phyloP scores from a whole-genome alignment of 106 monocot species.

The Iris macrosiphon region DNA sequence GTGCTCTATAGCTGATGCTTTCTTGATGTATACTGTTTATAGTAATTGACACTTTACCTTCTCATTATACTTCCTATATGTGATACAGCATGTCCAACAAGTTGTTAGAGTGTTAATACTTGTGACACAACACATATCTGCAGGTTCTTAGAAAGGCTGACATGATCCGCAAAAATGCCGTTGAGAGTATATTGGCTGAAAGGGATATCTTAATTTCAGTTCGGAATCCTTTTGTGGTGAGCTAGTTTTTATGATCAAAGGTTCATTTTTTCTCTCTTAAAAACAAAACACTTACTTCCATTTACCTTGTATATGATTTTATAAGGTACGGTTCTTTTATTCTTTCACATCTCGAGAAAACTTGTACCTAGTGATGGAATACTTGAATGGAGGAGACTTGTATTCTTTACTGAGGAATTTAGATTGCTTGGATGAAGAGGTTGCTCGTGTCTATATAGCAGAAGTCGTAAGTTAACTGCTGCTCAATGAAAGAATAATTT shows the following conservation, averaged over 20 bases:
- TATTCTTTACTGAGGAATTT: constrained; percentile 95
- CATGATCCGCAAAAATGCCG: constrained; percentile 99
- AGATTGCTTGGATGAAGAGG: constrained; percentile 91
- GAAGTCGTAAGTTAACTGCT: constrained; percentile 77
- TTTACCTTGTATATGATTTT: constrained; percentile 16
- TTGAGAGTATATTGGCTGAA: constrained; percentile 98
- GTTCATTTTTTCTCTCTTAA: not conserved
- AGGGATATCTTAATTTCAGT: constrained; percentile 95
- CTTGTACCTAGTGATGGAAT: constrained; percentile 99
- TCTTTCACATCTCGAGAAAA: constrained; percentile 97
- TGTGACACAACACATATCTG: constrained; percentile 14
- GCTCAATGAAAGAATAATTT: not conserved
- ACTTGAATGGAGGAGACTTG: constrained; percentile 94
- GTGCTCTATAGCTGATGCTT: no score
- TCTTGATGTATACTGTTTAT: no score
- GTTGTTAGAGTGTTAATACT: no score
- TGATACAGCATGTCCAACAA: no score
- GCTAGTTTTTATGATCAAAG: no score
- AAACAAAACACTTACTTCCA: not conserved
- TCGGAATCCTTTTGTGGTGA: constrained; percentile 98
- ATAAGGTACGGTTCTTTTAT: constrained; percentile 93
- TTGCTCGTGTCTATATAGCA: constrained; percentile 93
- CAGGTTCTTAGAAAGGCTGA: constrained; percentile 98
- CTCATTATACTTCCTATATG: no score
- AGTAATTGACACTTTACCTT: no score